Percentiles rank a stretch among this genome's conserved stretches.
Conservation (phyloP, 2,329 filamentous ascomycete genomes). For the Claviceps sp. region DNA sequence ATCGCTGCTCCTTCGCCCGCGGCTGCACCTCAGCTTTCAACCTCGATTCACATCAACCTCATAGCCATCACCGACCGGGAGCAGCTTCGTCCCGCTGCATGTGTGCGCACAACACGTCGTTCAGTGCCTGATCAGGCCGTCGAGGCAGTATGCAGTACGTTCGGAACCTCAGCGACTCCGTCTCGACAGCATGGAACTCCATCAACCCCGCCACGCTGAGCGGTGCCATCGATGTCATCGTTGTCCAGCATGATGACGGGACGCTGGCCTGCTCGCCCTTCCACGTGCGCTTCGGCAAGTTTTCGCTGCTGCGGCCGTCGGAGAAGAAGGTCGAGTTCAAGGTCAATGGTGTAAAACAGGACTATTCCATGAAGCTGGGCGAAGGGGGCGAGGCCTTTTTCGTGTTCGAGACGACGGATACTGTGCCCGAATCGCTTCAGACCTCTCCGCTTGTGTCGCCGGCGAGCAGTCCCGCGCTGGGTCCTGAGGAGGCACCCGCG, state of each 20-base stretch:
- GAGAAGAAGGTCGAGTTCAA: constrained; percentile 99
- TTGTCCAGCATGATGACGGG: constrained; percentile 93
- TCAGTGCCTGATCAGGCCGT: not conserved
- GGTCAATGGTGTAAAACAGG: constrained; percentile 83
- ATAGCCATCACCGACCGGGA: not conserved
- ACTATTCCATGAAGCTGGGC: constrained; percentile 96
- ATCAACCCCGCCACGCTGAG: constrained; percentile 96
- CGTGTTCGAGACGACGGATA: constrained; percentile 88
- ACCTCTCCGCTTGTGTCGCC: constrained; percentile 91
- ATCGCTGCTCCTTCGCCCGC: not conserved
- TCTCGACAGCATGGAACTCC: constrained; percentile 98
- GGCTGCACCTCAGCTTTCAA: not conserved
- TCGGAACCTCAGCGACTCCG: constrained; percentile 82
- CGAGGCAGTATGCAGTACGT: constrained; percentile 84
- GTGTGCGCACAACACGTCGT: not conserved
- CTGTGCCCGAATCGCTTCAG: constrained; percentile 84
- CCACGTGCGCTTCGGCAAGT: constrained; percentile 97
- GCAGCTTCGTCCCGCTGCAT: not conserved
- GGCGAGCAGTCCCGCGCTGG: constrained; percentile 64
- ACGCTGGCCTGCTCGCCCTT: constrained; percentile 85
- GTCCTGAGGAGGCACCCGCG: constrained; percentile 19
- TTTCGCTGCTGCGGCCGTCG: constrained; percentile 83
- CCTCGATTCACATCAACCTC: not conserved
- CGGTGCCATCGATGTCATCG: constrained; percentile 96
- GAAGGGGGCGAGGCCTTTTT: constrained; percentile 98